Evolutionary conservation across 2,329 filamentous ascomycete species (phyloP), one percentile per base, ranked within the genome.

Genomic region (Ophiostoma triangulosporum): DNA sequence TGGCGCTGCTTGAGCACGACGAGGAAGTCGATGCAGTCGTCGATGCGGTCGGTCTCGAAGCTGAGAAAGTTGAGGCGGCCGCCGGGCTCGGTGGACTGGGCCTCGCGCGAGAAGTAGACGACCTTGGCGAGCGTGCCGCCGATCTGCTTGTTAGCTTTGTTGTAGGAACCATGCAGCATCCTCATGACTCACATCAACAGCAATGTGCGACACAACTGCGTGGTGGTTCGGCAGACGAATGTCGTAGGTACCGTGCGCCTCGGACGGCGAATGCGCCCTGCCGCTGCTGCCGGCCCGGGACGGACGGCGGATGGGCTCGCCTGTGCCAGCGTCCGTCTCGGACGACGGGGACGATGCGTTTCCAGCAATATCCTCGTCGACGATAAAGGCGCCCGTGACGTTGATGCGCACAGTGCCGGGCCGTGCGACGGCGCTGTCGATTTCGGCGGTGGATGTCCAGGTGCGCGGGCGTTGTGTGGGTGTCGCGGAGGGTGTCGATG

Each of bases 221-320:
- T 88, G 95, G 69, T 98, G 93, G 68, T 97, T 93, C 27, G 93
- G 93, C 56, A 98, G 73, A n/a, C 93, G 78, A 62, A 98, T 98
- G 65, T 96, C 93, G 64, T 88, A 89, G 54, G 87, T 89, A 66
- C 94, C 88, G 66, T 78, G 67, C 62, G 76, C 67, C 60, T 72
- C 67, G 57, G 74, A 50, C 31, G 57, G 73, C 33, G 57, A 57
- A 50, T 56, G 55, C 4, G 57, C 48, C n/a, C 58, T 54, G 22
- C 51, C 54, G 57, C 71, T 45, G 35, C 29, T 8, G 38, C 45
- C 35, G 2, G 26, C n/a, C 12, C 22, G 27, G 6, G 27, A 22
- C 48, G 35, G 14, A 24, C 32, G 36, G 27, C 27, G 35, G 32
- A 14, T 48, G 17, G 40, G 33, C 17, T 54, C 43, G 46, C 29